phyloP scores from a whole-genome alignment of 805 yeast species.

The Metschnikowia continentalis region DNA sequence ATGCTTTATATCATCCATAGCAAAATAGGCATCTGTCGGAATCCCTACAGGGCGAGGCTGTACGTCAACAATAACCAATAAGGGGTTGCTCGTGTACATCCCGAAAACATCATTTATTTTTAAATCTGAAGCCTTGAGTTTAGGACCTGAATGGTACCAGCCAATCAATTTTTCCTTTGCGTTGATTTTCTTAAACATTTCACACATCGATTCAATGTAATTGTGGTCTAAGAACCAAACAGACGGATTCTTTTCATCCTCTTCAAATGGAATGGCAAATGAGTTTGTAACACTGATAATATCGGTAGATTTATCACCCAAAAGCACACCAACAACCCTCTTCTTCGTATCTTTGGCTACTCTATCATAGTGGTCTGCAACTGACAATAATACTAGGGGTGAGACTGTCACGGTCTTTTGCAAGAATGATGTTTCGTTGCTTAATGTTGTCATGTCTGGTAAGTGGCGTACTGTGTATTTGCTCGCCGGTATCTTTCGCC shows the following conservation, averaged over 20 bases:
- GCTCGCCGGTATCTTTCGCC: constrained; percentile 8
- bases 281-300: constrained; percentile 79
- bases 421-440: constrained; percentile 37
- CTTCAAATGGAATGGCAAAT: constrained; percentile 97
- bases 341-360: constrained; percentile 66
- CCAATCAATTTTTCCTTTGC: constrained; percentile 95
- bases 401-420: constrained; percentile 79
- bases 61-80: constrained; percentile 87
- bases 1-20: constrained; percentile 91
- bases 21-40: constrained; percentile 92
- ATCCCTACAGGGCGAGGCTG: constrained; percentile 80
- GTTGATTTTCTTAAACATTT: constrained; percentile 95
- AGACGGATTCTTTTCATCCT: constrained; percentile 83
- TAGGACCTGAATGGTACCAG: constrained; percentile 99
- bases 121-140: constrained; percentile 79
- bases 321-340: constrained; percentile 89
- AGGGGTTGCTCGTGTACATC: constrained; percentile 74
- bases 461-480: constrained; percentile 2
- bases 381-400: constrained; percentile 89
- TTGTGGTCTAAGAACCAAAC: constrained; percentile 98
- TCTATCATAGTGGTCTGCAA: constrained; percentile 92
- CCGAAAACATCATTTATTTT: constrained; percentile 87
- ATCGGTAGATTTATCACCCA: constrained; percentile 68
- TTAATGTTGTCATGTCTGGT: constrained; percentile 21
- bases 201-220: constrained; percentile 92